Percentiles rank a stretch among this genome's conserved stretches.
Evolutionary conservation across 2,329 filamentous ascomycete species (phyloP).

Genomic region (Delphinella strobiligena): DNA sequence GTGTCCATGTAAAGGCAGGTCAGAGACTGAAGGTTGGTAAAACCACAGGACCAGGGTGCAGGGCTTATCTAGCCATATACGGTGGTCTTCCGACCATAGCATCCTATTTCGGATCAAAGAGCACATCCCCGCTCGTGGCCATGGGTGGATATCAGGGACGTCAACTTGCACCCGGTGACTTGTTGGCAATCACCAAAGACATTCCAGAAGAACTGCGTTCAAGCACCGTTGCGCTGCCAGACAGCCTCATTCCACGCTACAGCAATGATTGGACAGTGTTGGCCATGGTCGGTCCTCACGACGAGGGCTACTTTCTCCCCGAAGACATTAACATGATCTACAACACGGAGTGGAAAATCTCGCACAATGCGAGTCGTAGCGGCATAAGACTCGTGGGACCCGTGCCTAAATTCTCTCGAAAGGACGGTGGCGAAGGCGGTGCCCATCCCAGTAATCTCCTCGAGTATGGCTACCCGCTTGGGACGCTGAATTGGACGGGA

Average conservation of each 20-base stretch:
- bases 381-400: conserved; percentile 50
- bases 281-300: conserved; percentile 45
- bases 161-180: conserved; percentile 41
- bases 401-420: conserved; percentile 45
- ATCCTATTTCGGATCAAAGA: conserved; percentile 47
- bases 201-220: conserved; percentile 21
- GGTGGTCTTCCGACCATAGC: conserved; percentile 43
- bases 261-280: conserved; percentile 39
- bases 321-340: conserved; percentile 48
- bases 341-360: conserved; percentile 45
- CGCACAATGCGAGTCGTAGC: conserved; percentile 48
- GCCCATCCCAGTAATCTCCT: conserved; percentile 42
- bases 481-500: conserved; percentile 49
- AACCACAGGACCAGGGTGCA: conserved; percentile 39
- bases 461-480: conserved; percentile 48
- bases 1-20: conserved; percentile 37
- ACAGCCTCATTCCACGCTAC: conserved; percentile 37
- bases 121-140: conserved; percentile 44
- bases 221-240: conserved; percentile 27
- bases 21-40: conserved; percentile 45
- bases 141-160: conserved; percentile 51
- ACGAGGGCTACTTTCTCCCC: conserved; percentile 38
- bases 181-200: conserved; percentile 34
- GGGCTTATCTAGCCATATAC: conserved; percentile 46
- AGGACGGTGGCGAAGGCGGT: conserved; percentile 51